Percentiles rank a stretch among this genome's conserved stretches.
Conservation (phyloP, 805 yeast species). For the Starmerella potacharoeniae region DNA sequence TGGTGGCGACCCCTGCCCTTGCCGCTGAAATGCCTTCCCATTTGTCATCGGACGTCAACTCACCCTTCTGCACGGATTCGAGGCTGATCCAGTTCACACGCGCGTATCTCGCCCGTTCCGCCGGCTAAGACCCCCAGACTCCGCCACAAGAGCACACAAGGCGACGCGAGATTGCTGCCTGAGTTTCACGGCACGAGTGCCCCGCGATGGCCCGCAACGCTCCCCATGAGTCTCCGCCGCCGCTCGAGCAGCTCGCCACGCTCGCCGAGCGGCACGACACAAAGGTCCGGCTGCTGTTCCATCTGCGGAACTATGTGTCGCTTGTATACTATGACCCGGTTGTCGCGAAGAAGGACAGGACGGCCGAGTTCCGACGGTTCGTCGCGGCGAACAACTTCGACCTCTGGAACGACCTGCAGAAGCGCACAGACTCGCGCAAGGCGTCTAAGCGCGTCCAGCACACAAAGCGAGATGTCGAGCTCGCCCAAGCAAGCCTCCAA, state of each 20-base stretch:
- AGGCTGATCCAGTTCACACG: background rate
- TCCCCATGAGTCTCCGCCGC: background rate
- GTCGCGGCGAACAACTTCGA: slow-evolving; percentile 22
- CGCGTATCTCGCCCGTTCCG: slow-evolving; percentile 6
- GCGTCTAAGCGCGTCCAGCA: slow-evolving; percentile 14
- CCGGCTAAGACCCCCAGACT: background rate
- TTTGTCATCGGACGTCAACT: slow-evolving; percentile 7
- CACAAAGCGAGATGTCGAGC: slow-evolving; percentile 7
- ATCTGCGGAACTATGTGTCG: slow-evolving; percentile 32
- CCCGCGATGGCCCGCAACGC: slow-evolving; percentile 4
- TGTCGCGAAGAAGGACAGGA: slow-evolving; percentile 28
- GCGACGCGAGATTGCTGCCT: background rate
- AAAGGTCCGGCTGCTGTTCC: slow-evolving; percentile 31
- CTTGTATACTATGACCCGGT: slow-evolving; percentile 31
- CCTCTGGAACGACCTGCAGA: slow-evolving; percentile 29
- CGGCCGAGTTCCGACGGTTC: slow-evolving; percentile 28
- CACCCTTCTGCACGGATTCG: slow-evolving; percentile 5
- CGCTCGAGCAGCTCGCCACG: slow-evolving; percentile 13
- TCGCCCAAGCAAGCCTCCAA: background rate
- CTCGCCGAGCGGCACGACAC: slow-evolving; percentile 28
- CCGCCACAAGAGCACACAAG: background rate
- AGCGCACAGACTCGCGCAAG: slow-evolving; percentile 18
- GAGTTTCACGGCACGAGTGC: background rate
- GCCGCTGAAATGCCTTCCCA: background rate
- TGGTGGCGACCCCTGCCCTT: slow-evolving; percentile 5